Evolutionary conservation across 2,329 filamentous ascomycete species (phyloP).

Genomic region (Lachnum nothofagi): DNA sequence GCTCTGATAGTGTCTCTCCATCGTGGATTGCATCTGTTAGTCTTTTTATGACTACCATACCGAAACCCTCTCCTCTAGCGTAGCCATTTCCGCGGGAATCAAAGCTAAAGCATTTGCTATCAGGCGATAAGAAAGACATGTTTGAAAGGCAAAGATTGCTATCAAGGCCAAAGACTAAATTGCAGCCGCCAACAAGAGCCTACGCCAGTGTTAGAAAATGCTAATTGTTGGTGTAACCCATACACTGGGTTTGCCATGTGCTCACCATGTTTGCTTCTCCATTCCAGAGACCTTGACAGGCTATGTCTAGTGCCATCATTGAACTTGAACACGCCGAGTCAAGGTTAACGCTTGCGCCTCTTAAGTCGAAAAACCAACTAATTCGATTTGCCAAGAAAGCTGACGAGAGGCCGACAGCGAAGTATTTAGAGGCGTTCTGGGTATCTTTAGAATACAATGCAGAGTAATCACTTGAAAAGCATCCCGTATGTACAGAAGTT

Average conservation of each 20-base stretch:
- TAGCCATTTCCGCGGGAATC: conserved; percentile 59
- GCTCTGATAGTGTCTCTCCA: conserved; percentile 56
- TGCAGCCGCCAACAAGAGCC: conserved; percentile 46
- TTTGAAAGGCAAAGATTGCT: not conserved
- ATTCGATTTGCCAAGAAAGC: conserved; percentile 49
- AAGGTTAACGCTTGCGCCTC: conserved; percentile 47
- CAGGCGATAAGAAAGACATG: conserved; percentile 24
- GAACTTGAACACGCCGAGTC: conserved; percentile 54
- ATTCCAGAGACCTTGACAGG: conserved; percentile 44
- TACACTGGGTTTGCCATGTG: too few species aligned
- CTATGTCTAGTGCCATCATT: conserved; percentile 49
- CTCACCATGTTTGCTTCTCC: conserved; percentile 33
- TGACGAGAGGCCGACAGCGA: conserved; percentile 25
- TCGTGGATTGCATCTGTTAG: conserved; percentile 52
- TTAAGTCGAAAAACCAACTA: conserved; percentile 49
- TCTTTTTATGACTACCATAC: conserved; percentile 52
- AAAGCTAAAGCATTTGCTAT: conserved; percentile 45
- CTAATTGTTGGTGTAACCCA: not conserved
- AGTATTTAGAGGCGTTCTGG: conserved; percentile 4
- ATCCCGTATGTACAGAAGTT: conserved; percentile 31
- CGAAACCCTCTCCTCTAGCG: conserved; percentile 56
- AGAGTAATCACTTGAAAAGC: conserved; percentile 28
- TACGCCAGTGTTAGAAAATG: conserved; percentile 45
- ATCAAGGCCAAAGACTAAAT: conserved; percentile 53
- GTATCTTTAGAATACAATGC: not conserved